phyloP scores from a whole-genome alignment of 768 basidiomycete species.

The Amanita rubescens region DNA sequence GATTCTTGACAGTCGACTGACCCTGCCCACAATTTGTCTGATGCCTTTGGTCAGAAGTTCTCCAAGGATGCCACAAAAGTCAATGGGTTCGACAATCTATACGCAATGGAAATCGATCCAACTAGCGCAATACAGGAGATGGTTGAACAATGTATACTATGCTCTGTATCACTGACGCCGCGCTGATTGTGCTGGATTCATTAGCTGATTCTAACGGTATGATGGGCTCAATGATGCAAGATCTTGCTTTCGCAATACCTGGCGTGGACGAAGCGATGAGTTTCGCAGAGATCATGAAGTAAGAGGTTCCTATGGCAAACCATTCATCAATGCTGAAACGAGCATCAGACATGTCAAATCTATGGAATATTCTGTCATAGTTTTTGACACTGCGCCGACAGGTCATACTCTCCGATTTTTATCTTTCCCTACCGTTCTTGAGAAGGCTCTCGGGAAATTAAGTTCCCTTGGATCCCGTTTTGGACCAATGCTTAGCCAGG shows the following conservation, averaged over 20 bases:
- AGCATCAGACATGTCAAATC: conserved; percentile 89
- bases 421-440: conserved; percentile 96
- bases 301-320: conserved; percentile 17
- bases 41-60: conserved; percentile 98
- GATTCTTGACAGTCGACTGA: conserved; percentile 73
- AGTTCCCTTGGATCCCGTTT: conserved; percentile 91
- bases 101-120: conserved; percentile 99
- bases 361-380: conserved; percentile 99
- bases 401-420: conserved; percentile 98
- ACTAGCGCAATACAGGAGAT: conserved; percentile 97
- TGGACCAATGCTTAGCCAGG: conserved; percentile 94
- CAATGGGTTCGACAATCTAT: conserved; percentile 95
- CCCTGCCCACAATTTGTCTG: conserved; percentile 98
- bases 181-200: conserved; percentile 2
- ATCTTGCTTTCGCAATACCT: conserved; percentile 97
- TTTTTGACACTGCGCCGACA: conserved; percentile 98
- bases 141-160: conserved; percentile 81
- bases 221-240: conserved; percentile 99
- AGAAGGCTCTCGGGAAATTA: conserved; percentile 94
- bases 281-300: conserved; percentile 99
- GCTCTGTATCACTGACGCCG: conserved; percentile 2
- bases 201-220: conserved; percentile 83
- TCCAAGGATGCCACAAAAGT: conserved; percentile 98
- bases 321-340: conserved; percentile 6
- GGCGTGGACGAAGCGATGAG: conserved; percentile 99